Evolutionary conservation across 2,329 filamentous ascomycete genomes (phyloP), one percentile per base, ranked within the genome.

Genomic region (Fusarium ramigenum): DNA sequence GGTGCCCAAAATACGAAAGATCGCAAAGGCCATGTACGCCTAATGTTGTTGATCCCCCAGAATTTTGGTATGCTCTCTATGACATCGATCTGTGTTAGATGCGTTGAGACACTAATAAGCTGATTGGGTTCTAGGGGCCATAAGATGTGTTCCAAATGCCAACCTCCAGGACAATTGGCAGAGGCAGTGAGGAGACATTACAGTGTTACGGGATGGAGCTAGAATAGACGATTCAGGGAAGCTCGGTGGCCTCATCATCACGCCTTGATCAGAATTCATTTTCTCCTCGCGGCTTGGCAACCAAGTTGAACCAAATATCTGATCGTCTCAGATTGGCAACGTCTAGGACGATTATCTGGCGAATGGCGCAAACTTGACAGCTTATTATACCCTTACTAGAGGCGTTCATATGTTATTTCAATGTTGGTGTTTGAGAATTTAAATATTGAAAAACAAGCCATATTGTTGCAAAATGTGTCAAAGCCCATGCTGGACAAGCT

Each of bases 11-110:
- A 30, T 77, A 77, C 42, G 72, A 78, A 60, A 70, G 63, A 54
- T 77, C 70, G 4, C 61, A 76, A 52, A 74, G 49, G 37, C 75
- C 75, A 19, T 77, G 75, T 32, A 64, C 63, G 9, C 75, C 75
- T 25, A 77, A 68, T 28, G 56, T 77, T 57, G 72, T 77, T 57
- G 70, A 75, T 40, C 72, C 75, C 21, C 67, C 74, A n/a, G 72
- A 77, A 47, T 77, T 70, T 36, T 77, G 75, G 75, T 77, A 67
- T 40, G 75, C 42, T 28, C 28, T 42, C 14, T 44, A 46, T 32
- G 16, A 50, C 21, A 23, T 67, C n/a, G 18, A 14, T 37, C 19
- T 28, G 19, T 47, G 34, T 39, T 23, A 25, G 44, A 53, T 34
- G 61, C 46, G 30, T 37, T 21, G 30, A 44, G 39, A 25, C 46